Percentiles rank a stretch among this genome's conserved stretches.
phyloP scores from a whole-genome alignment of 345 rosid species.

The Schrenkiella parvula region DNA sequence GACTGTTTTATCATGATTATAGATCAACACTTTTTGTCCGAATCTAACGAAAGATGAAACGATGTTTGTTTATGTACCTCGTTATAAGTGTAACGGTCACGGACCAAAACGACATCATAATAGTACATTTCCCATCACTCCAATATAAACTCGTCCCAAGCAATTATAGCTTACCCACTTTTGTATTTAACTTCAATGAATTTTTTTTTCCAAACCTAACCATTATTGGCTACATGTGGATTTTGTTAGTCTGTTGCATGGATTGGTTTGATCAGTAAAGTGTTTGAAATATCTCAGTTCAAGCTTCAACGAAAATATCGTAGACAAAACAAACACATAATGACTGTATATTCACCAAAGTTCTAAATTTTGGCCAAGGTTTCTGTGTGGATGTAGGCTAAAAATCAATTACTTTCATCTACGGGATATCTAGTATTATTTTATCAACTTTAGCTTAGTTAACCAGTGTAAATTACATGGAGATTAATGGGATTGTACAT shows the following conservation, averaged over 20 bases:
- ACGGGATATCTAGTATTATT: not conserved
- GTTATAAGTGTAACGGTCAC: conserved; percentile 36
- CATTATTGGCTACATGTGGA: not conserved
- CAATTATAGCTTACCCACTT: conserved; percentile 27
- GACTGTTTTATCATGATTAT: conserved; percentile 28
- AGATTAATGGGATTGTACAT: not conserved
- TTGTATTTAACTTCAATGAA: not conserved
- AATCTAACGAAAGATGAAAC: conserved; percentile 35
- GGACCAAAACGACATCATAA: conserved; percentile 32
- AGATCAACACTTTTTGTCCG: conserved; percentile 39
- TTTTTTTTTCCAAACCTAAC: not conserved
- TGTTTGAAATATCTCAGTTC: not conserved
- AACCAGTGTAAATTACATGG: not conserved
- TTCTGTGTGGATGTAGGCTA: not conserved
- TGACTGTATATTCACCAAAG: not conserved
- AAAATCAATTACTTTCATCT: not conserved
- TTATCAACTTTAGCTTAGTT: not conserved
- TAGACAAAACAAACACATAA: not conserved
- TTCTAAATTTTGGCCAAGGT: not conserved
- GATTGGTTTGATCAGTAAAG: not conserved
- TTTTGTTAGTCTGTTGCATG: not conserved
- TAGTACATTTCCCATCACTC: conserved; percentile 32
- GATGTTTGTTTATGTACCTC: conserved; percentile 35
- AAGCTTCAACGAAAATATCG: not conserved
- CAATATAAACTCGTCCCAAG: conserved; percentile 22